These are phyloP conservation scores for Gracilariopsis chorda DNA, from an alignment of 23 red algal species.

Conservation along the genomic window DNA sequence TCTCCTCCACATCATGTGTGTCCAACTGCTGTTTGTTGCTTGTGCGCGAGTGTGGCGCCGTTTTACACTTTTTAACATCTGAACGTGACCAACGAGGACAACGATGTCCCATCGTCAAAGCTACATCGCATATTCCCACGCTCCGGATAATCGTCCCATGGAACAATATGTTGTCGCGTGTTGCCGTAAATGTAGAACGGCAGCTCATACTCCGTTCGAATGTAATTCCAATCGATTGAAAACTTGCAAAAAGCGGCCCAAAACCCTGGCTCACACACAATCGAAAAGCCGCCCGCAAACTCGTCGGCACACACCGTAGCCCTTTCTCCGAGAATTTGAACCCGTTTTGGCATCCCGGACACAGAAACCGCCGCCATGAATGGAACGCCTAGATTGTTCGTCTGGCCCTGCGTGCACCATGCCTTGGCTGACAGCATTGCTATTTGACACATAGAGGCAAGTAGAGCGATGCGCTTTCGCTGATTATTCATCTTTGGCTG, in stretches of 20 bases:
- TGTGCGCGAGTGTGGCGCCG: not conserved
- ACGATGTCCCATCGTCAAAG: not conserved
- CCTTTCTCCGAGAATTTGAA: not conserved
- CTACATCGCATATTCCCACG: not conserved
- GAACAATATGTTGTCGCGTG: not conserved
- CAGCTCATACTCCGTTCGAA: conserved; percentile 29
- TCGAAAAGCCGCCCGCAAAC: conserved; percentile 22
- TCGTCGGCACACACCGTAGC: conserved; percentile 11
- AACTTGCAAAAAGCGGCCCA: conserved; percentile 10
- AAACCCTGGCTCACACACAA: conserved; percentile 10
- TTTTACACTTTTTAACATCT: not conserved
- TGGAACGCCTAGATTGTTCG: no score
- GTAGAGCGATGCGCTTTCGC: no score
- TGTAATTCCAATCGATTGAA: not conserved
- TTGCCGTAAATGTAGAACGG: conserved; percentile 35
- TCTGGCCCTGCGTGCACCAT: no score
- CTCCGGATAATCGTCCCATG: conserved; percentile 12
- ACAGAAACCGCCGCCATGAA: conserved; percentile 25
- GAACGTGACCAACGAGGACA: conserved; percentile 3
- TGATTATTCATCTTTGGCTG: no score
- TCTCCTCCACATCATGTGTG: no score
- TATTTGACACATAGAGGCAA: no score
- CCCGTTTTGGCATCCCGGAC: not conserved
- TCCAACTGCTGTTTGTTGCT: no score
- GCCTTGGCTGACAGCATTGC: no score